Evolutionary conservation across 306 rosid species (phyloP), one percentile per base, ranked within the genome.

Genomic region (Senna siamea): DNA sequence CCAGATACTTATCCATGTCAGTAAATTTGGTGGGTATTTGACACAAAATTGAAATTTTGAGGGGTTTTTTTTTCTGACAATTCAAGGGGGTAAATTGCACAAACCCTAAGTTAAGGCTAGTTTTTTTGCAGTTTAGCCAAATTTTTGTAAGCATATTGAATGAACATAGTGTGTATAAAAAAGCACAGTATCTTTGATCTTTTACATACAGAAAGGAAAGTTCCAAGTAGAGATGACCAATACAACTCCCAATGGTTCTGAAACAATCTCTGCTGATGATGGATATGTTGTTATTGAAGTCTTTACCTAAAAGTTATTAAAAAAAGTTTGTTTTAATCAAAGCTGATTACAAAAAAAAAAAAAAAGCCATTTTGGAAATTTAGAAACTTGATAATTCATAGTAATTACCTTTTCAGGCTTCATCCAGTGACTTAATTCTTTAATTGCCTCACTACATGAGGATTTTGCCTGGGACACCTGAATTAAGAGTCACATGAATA

Each of bases 161-260:
- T 37, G 40, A 37, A 37, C 7, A 37, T 37, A 37, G 40, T 18
- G 72, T 38, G 47, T n/a, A 48, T 69, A 80, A 51, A 74, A 47
- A 19, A 48, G 65, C 52, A 51, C 14, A 51, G 50, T 3, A 62
- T 62, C 30, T 62, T 37, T 37, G 3, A 0, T 37, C 9, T 79
- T 72, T 37, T 48, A 81, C 97, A 10, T 85, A 89, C 97, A 69
- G 68, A 92, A 78, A 58, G 97, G 96, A 61, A 89, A 92, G 83
- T 92, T 92, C 97, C 97, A 92, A 32, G 97, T 85, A 68, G 97
- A 88, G 85, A 92, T 89, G 81, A 92, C 89, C 88, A 92, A 69
- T 67, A 92, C 97, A 65, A 89, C 93, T 67, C 97, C 97, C n/a
- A 92, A 75, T 43, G 97, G 97, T 76, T 92, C 97, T 58, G 97